phyloP scores from a whole-genome alignment of 2,329 filamentous ascomycete genomes.

The Cladosporium sp. region DNA sequence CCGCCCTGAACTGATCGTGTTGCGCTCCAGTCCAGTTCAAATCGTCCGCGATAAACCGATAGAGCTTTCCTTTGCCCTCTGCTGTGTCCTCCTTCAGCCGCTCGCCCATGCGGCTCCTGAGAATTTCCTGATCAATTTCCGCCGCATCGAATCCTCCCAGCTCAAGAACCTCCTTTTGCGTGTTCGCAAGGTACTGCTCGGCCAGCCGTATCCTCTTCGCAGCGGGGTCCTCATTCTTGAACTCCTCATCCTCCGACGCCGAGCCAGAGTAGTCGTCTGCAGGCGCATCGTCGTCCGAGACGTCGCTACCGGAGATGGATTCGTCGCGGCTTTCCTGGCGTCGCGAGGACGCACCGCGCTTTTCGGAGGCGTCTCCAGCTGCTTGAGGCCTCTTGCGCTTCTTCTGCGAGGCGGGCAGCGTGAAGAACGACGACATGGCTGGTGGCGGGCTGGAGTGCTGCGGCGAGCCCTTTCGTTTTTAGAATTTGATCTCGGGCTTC shows the following conservation, averaged over 20 bases:
- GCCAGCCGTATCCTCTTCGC: constrained; percentile 81
- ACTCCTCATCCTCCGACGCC: constrained; percentile 56
- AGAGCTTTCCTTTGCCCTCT: constrained; percentile 84
- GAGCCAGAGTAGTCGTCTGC: constrained; percentile 36
- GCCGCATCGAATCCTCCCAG: constrained; percentile 86
- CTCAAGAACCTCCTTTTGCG: constrained; percentile 66
- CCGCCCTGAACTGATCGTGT: constrained; percentile 69
- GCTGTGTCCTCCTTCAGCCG: constrained; percentile 85
- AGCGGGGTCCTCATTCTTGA: constrained; percentile 79
- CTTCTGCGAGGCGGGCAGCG: constrained; percentile 74
- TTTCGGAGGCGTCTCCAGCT: constrained; percentile 46
- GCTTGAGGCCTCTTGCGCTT: constrained; percentile 69
- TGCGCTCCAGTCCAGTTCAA: constrained; percentile 63
- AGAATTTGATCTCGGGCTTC: background rate
- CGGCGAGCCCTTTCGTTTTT: no score
- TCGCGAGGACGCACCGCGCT: constrained; percentile 40
- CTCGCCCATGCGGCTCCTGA: constrained; percentile 58
- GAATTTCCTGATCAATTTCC: constrained; percentile 85
- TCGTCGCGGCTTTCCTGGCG: constrained; percentile 54
- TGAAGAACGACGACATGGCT: constrained; percentile 92
- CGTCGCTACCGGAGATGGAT: constrained; percentile 81
- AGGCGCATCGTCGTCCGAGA: constrained; percentile 56
- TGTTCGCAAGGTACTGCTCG: constrained; percentile 87
- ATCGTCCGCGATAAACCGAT: constrained; percentile 68
- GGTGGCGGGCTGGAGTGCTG: background rate